Evolutionary conservation across 139 green algal genomes (phyloP), one percentile per base, ranked within the genome.

Genomic region (Coelastrella sp.): DNA sequence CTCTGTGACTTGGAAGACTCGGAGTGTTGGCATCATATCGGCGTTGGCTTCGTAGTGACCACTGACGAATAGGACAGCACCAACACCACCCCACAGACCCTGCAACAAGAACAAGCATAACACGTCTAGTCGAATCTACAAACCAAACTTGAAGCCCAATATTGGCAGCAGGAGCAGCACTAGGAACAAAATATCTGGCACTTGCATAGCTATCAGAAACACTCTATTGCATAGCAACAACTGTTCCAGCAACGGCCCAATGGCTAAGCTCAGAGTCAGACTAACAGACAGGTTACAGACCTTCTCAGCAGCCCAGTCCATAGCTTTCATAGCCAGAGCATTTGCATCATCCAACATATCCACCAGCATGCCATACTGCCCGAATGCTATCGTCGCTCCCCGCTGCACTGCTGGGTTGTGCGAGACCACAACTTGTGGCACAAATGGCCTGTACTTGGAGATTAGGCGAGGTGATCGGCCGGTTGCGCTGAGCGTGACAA

Each of bases 391-490:
- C 17, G 22, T 58, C 7, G 80, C 71, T 59, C 88, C 85, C 57
- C 85, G 88, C 61, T 83, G 80, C 85, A 93, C 90, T 6, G 16
- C 57, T 56, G 61, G 47, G 5, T 58, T 23, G 65, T 91, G 77
- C 0, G 90, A 93, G 11, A 94, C 80, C 14, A 94, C 88, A 16
- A 94, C 80, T 79, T 92, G 88, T 16, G 94, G 94, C 78, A 95
- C 89, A 0, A 89, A 86, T 5, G 95, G 94, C 22, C 93, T 87
- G 92, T 96, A 96, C 93, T 97, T 96, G 7, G 94, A 91, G 10
- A 96, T 89, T 47, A 95, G 59, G 6, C 89, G 81, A 13, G 93
- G 86, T n/a, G 91, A 89, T 22, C 86, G 76, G 7, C 95, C 95
- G 5, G 80, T 92, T 0, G 61, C 90, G 10, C 90, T 93, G 23